These are phyloP conservation scores for Candida sp. DNA, from an alignment of 1,139 yeast genomes.

Conservation along the genomic window DNA sequence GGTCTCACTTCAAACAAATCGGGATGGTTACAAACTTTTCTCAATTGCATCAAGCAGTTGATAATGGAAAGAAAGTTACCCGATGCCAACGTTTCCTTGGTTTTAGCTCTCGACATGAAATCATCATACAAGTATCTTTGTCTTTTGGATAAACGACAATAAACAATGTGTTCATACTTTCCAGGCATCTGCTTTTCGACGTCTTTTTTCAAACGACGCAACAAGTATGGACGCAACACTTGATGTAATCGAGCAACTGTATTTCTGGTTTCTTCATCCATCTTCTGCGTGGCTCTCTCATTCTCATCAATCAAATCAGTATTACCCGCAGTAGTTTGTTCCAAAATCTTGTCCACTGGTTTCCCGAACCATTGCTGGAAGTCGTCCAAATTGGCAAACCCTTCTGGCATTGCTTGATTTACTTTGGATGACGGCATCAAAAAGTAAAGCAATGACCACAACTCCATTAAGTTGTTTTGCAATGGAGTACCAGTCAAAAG, in stretches of 20 bases:
- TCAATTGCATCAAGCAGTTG: constrained; percentile 96
- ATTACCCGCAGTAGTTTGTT: constrained; percentile 62
- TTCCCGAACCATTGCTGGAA: constrained; percentile 99
- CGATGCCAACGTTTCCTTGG: constrained; percentile 90
- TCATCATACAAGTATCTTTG: constrained; percentile 95
- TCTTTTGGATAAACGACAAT: constrained; percentile 90
- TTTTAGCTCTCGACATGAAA: constrained; percentile 96
- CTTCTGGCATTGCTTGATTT: constrained; percentile 83
- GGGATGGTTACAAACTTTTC: constrained; percentile 98
- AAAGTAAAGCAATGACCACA: constrained; percentile 93
- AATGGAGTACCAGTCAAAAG: constrained; percentile 95
- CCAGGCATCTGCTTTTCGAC: constrained; percentile 99
- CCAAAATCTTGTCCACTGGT: constrained; percentile 93
- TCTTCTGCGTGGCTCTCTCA: constrained; percentile 37
- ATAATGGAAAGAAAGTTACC: constrained; percentile 96
- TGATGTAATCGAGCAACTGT: constrained; percentile 93
- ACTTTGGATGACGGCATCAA: constrained; percentile 90
- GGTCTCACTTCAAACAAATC: constrained; percentile 97
- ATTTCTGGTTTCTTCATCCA: constrained; percentile 73
- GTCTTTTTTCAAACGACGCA: constrained; percentile 92
- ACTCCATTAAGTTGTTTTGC: constrained; percentile 89
- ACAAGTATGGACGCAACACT: constrained; percentile 88
- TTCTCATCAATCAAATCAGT: constrained; percentile 49
- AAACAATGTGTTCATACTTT: constrained; percentile 92
- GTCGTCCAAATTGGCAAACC: constrained; percentile 94